phyloP scores from a whole-genome alignment of 768 basidiomycete species.

The Tulasnella sp. region DNA sequence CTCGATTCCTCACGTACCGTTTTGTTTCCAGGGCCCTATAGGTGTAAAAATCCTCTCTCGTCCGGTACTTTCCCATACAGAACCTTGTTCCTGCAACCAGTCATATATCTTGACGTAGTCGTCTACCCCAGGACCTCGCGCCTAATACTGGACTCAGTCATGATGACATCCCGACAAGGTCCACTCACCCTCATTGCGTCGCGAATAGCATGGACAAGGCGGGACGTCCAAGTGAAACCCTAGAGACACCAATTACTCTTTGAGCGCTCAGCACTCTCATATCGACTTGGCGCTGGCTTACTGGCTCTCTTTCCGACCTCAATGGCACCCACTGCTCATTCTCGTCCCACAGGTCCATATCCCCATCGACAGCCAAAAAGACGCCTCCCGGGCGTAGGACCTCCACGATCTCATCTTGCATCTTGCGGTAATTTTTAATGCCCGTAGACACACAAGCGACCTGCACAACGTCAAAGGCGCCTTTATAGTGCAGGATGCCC shows the following conservation, averaged over 20 bases:
- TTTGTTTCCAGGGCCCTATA: slow-evolving; percentile 21
- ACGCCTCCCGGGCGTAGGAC: slow-evolving; percentile 21
- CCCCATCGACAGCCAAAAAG: slow-evolving; percentile 12
- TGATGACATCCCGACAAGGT: neutral
- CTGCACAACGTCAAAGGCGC: slow-evolving; percentile 23
- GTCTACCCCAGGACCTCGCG: neutral
- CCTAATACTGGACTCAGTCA: neutral
- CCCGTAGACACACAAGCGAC: neutral
- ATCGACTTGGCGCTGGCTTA: neutral
- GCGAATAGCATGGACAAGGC: neutral
- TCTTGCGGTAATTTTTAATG: neutral
- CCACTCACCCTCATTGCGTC: neutral
- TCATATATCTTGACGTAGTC: neutral
- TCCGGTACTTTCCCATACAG: neutral
- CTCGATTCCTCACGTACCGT: neutral
- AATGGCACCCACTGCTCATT: neutral
- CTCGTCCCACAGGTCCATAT: slow-evolving; percentile 10
- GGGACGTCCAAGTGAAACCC: neutral
- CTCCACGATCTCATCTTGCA: slow-evolving; percentile 14
- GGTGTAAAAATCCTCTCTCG: neutral
- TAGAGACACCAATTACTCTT: neutral
- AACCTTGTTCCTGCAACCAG: slow-evolving; percentile 10
- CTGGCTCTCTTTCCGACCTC: neutral
- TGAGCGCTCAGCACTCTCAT: neutral
- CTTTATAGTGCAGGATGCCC: slow-evolving; percentile 11